Evolutionary conservation across 768 basidiomycete species (phyloP).

Genomic region (Cantharellus cinnabarinus): DNA sequence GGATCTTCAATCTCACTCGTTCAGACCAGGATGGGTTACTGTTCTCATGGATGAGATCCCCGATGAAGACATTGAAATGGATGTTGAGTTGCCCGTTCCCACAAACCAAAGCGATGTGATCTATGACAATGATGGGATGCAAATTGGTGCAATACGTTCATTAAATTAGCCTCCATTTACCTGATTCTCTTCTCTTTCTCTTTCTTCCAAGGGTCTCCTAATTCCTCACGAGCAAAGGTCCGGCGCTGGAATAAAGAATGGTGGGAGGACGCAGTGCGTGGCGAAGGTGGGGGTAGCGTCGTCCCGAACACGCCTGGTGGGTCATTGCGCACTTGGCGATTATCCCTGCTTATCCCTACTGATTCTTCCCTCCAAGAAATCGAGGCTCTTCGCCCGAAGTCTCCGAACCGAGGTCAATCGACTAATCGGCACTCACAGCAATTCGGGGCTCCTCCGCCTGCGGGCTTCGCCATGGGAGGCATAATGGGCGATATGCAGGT

Average conservation of each 20-base stretch:
- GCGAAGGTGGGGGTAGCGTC: not conserved
- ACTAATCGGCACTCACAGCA: not conserved
- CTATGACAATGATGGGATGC: too few species aligned
- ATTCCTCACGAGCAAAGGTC: not conserved
- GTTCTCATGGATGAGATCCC: slow-evolving; percentile 10
- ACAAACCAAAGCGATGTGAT: too few species aligned
- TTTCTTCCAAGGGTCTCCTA: not conserved
- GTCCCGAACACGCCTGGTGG: not conserved
- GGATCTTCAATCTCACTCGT: slow-evolving; percentile 22
- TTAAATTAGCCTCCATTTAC: too few species aligned
- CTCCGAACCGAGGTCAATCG: not conserved
- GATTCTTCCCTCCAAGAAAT: not conserved
- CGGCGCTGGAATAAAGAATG: not conserved
- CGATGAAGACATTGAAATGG: not conserved
- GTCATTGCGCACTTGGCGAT: not conserved
- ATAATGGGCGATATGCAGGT: too few species aligned
- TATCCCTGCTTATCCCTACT: not conserved
- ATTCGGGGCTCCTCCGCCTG: too few species aligned
- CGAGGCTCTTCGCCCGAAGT: not conserved
- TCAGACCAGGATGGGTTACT: slow-evolving; percentile 87
- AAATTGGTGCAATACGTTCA: too few species aligned
- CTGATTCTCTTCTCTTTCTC: too few species aligned
- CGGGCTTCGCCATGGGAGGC: too few species aligned
- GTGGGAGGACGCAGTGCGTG: not conserved
- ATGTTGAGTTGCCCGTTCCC: too few species aligned